phyloP scores from a whole-genome alignment of 139 green algal genomes.

The Yamagishiella unicocca region DNA sequence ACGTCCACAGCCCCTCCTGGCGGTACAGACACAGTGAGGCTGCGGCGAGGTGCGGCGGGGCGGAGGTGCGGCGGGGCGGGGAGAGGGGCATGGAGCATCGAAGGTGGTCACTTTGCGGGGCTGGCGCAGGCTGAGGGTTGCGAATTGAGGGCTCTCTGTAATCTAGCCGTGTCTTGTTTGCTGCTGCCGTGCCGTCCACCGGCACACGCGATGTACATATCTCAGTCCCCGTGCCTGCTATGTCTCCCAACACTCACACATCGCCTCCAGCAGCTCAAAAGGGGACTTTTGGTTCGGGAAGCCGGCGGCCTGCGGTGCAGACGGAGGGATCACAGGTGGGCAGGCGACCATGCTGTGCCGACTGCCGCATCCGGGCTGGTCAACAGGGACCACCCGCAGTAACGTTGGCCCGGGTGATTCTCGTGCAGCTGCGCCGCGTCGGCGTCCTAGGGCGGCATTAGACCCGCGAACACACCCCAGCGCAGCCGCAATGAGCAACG shows the following conservation, averaged over 20 bases:
- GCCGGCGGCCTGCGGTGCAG: background rate
- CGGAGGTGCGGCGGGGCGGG: background rate
- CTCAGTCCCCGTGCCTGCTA: background rate
- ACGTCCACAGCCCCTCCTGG: constrained; percentile 92
- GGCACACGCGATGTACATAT: background rate
- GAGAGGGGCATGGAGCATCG: background rate
- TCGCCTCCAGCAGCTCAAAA: constrained; percentile 45
- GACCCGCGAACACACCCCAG: too few relatives aligned
- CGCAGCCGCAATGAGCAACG: background rate
- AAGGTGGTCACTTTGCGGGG: background rate
- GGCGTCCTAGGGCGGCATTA: background rate
- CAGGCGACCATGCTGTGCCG: background rate
- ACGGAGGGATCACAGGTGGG: background rate
- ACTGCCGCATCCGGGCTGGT: background rate
- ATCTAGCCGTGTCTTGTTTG: background rate
- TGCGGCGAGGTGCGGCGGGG: background rate
- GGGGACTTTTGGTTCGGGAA: constrained; percentile 1
- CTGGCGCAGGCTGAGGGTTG: background rate
- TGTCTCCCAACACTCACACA: too few relatives aligned
- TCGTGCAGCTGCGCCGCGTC: too few relatives aligned
- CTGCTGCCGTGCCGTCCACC: background rate
- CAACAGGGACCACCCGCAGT: background rate
- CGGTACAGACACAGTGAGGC: constrained; percentile 55
- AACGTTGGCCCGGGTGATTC: background rate
- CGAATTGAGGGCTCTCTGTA: background rate